phyloP scores from a whole-genome alignment of 202 grass and related monocot species.

The Carex sylvatica region DNA sequence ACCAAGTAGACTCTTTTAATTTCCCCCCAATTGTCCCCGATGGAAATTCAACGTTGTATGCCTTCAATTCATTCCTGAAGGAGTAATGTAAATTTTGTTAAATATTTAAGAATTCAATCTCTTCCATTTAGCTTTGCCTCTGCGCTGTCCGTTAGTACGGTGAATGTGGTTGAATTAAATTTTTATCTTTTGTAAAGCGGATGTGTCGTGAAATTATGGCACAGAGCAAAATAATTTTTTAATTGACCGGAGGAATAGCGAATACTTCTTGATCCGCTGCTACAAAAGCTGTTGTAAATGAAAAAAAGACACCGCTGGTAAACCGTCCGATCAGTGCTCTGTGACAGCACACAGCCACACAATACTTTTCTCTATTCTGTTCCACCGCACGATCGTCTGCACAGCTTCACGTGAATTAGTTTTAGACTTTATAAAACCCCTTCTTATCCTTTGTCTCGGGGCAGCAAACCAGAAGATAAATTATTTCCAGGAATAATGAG shows the following conservation, averaged over 20 bases:
- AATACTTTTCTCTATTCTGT: not conserved
- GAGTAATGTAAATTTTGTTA: conserved; percentile 21
- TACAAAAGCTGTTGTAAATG: not conserved
- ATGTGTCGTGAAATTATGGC: not conserved
- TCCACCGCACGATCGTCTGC: not conserved
- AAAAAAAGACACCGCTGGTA: too few species aligned
- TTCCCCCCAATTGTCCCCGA: not conserved
- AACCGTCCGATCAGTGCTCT: not conserved
- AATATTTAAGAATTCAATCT: not conserved
- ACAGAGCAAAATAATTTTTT: not conserved
- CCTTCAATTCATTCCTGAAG: not conserved
- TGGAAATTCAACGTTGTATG: not conserved
- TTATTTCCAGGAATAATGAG: not conserved
- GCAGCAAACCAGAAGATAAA: not conserved
- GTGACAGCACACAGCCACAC: not conserved
- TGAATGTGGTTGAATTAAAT: not conserved
- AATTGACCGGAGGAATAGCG: not conserved
- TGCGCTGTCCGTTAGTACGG: not conserved
- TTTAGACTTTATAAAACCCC: not conserved
- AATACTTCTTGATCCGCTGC: not conserved
- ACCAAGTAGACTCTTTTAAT: not conserved
- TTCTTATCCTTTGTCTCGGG: not conserved
- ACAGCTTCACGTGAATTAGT: conserved; percentile 9
- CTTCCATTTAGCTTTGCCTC: not conserved
- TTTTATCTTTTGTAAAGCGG: not conserved